Evolutionary conservation across 768 basidiomycete genomes (phyloP).

Genomic region (Tephrocybe sp.): DNA sequence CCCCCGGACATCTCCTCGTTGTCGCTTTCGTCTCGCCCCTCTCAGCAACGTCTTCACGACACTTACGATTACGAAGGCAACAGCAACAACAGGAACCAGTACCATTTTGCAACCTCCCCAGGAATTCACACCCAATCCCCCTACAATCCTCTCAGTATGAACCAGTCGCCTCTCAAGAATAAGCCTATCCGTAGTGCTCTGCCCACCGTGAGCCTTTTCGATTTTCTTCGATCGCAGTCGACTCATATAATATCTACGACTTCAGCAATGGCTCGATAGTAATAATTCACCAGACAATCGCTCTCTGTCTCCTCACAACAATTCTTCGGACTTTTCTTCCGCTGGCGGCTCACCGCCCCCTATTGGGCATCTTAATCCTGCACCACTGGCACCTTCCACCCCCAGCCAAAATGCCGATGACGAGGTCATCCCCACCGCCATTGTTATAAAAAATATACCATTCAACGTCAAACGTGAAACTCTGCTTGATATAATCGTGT

Average conservation of each 20-base stretch:
- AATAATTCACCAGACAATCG: constrained; percentile 66
- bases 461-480: constrained; percentile 98
- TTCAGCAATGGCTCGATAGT: constrained; percentile 87
- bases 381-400: constrained; percentile 48
- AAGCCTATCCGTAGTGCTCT: constrained; percentile 71
- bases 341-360: constrained; percentile 78
- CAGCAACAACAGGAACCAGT: constrained; percentile 54
- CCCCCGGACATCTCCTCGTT: constrained; percentile 80
- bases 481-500: constrained; percentile 92
- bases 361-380: constrained; percentile 43
- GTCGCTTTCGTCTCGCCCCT: constrained; percentile 59
- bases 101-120: constrained; percentile 69
- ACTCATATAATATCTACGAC: constrained; percentile 18
- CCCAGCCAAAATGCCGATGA: constrained; percentile 65
- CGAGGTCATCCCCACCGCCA: constrained; percentile 97
- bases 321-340: constrained; percentile 80
- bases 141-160: constrained; percentile 57
- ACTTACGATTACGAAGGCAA: constrained; percentile 80
- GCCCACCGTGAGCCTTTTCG: constrained; percentile 60
- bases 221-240: constrained; percentile 20
- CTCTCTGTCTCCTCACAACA: constrained; percentile 82
- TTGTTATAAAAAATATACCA: constrained; percentile 99
- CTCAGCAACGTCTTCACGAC: constrained; percentile 83
- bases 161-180: constrained; percentile 72
- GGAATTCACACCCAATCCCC: constrained; percentile 54